Base-by-base conservation (phyloP, 1,139 yeast genomes). In the Yamadazyma friedrichii region DNA sequence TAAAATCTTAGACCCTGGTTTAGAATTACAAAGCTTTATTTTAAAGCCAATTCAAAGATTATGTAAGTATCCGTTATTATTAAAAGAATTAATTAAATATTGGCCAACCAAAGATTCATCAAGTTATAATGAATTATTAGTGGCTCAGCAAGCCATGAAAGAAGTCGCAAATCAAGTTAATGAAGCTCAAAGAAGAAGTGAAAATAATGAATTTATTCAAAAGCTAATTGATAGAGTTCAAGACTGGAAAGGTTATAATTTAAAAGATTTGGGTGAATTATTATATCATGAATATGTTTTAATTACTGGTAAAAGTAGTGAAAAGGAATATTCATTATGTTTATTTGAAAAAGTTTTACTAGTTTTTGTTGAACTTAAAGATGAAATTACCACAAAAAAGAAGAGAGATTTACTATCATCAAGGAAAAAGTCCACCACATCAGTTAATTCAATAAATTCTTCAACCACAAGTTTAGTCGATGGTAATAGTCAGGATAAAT, bases 21-120 rank as follows among this genome's bases (percentile, higher is more conserved):
- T 89, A 59, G 98, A 93, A 61, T 70, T 93, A 41, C 98, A 88
- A 56, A 84, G 95, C 40, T 87, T 87, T 60, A 74, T 94, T 37
- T 79, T 93, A 52, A 93, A 93, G 61, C 99, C 99, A 0, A 88
- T 93, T 32, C 99, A 93, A 67, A 78, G 98, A 52, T 74, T 93
- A 25, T 88, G 97, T 70, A 88, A 91, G 61, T 93, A 93, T 60
- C 98, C 98, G 2, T 65, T 94, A 38, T 69, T 93, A 37, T 65
- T 93, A 44, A 80, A 79, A 49, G 95, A 88, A 55, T 71, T 94
- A 44, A 62, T 87, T 36, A 89, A 89, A 57, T 39, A 44, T 10
- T 68, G 65, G 47, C 48, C 56, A 12, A 40, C 49, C 6, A 40
- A 40, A 9, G 51, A 67, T 8, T 79, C 84, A 4, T 75, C 78